These are phyloP conservation scores for Biancaea sappan DNA, from an alignment of 306 rosid species.

Conservation along the genomic window DNA sequence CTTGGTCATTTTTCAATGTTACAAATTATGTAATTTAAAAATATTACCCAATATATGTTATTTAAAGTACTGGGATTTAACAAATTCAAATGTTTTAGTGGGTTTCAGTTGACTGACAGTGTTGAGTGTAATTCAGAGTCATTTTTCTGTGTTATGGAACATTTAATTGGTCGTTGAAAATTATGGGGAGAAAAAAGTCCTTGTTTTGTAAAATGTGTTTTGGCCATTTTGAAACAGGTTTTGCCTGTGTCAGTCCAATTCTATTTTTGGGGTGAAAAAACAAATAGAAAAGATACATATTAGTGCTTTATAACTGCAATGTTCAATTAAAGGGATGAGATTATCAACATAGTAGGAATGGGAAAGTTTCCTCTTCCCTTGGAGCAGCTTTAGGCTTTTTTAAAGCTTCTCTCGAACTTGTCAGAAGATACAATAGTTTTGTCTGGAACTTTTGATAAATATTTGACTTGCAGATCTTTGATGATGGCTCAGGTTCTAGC, in stretches of 20 bases:
- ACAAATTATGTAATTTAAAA: too few species aligned
- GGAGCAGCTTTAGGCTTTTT: background rate
- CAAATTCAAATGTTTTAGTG: background rate
- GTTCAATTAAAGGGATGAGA: background rate
- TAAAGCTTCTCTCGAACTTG: background rate
- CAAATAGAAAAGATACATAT: background rate
- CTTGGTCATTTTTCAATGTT: background rate
- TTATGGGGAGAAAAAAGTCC: too few species aligned
- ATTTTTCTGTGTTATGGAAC: background rate
- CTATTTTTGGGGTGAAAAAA: background rate
- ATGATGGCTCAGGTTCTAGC: background rate
- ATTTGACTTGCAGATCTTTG: background rate
- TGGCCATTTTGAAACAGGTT: background rate
- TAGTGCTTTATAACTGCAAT: background rate
- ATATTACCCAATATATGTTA: background rate
- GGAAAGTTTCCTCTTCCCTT: background rate
- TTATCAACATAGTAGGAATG: slow-evolving; percentile 4
- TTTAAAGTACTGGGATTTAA: too few species aligned
- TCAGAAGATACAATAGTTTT: too few species aligned
- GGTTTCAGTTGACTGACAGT: background rate
- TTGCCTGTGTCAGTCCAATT: background rate
- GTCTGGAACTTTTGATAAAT: background rate
- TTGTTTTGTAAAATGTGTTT: background rate
- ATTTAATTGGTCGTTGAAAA: background rate
- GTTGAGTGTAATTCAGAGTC: background rate